Evolutionary conservation across 2,329 filamentous ascomycete species (phyloP).

Genomic region (Fusarium sp.): DNA sequence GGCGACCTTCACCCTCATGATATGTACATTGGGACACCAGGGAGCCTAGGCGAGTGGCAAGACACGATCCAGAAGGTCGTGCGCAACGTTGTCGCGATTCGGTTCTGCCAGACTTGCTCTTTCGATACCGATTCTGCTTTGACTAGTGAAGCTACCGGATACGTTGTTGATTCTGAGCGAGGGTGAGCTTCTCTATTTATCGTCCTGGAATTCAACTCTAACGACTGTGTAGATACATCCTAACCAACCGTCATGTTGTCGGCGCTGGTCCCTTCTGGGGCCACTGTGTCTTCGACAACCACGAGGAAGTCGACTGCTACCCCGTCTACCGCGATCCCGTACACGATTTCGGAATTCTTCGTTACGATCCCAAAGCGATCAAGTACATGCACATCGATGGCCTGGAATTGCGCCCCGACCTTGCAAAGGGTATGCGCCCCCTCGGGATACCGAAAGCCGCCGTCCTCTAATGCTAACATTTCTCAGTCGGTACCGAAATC

Average conservation of each 20-base stretch:
- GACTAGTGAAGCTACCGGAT: conserved; percentile 95
- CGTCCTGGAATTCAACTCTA: not conserved
- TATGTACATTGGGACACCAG: conserved; percentile 55
- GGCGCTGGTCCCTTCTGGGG: conserved; percentile 97
- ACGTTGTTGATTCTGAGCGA: conserved; percentile 93
- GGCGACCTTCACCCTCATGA: conserved; percentile 54
- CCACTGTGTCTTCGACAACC: conserved; percentile 98
- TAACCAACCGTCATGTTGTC: conserved; percentile 93
- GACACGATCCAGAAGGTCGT: conserved; percentile 94
- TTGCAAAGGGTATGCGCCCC: conserved; percentile 71
- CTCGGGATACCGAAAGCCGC: not conserved
- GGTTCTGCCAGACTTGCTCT: conserved; percentile 97
- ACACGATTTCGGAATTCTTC: conserved; percentile 96
- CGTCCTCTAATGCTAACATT: conserved; percentile 30
- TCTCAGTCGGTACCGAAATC: conserved; percentile 86
- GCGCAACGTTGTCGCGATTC: conserved; percentile 96
- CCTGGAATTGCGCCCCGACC: conserved; percentile 83
- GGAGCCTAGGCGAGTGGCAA: conserved; percentile 80
- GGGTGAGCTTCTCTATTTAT: conserved; percentile 66
- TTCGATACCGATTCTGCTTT: conserved; percentile 97
- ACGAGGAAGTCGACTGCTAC: conserved; percentile 95
- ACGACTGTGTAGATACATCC: conserved; percentile 69
- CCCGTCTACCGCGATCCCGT: conserved; percentile 98
- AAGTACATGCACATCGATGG: conserved; percentile 95
- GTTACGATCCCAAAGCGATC: conserved; percentile 95